phyloP scores from a whole-genome alignment of 768 basidiomycete genomes.

The Boletus rex-veris region DNA sequence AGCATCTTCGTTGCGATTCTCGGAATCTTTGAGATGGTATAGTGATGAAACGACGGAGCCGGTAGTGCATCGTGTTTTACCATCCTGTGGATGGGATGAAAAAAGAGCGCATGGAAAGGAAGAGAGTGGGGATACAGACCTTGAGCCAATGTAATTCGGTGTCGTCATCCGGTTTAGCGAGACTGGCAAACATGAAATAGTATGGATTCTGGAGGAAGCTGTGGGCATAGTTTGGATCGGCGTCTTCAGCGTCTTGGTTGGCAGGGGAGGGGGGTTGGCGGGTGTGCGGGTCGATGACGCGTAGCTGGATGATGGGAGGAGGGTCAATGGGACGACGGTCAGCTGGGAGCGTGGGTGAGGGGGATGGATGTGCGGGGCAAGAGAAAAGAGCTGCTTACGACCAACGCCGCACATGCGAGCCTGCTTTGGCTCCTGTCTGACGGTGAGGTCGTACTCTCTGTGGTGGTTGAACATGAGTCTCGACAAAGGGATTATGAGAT shows the following conservation, averaged over 20 bases:
- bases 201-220: constrained; percentile 86
- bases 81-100: constrained; percentile 52
- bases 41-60: constrained; percentile 87
- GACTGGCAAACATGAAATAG: constrained; percentile 92
- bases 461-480: constrained; percentile 5
- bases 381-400: constrained; percentile 52
- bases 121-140: constrained; percentile 33
- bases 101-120: not conserved
- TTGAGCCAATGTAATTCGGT: constrained; percentile 86
- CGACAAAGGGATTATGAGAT: constrained; percentile 10
- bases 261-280: constrained; percentile 29
- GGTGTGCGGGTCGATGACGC: constrained; percentile 67
- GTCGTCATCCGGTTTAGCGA: constrained; percentile 87
- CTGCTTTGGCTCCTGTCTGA: constrained; percentile 91
- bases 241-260: constrained; percentile 32
- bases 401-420: constrained; percentile 89
- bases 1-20: constrained; percentile 63
- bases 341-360: constrained; percentile 42
- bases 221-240: constrained; percentile 44
- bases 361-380: not conserved
- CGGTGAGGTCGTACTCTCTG: constrained; percentile 82
- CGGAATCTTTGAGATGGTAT: constrained; percentile 83
- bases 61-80: constrained; percentile 87
- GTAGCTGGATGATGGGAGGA: constrained; percentile 93
- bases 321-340: constrained; percentile 97